Percentiles rank a stretch among this genome's conserved stretches.
Evolutionary conservation across 805 yeast species (phyloP).

Genomic region (Novakomyces olei): DNA sequence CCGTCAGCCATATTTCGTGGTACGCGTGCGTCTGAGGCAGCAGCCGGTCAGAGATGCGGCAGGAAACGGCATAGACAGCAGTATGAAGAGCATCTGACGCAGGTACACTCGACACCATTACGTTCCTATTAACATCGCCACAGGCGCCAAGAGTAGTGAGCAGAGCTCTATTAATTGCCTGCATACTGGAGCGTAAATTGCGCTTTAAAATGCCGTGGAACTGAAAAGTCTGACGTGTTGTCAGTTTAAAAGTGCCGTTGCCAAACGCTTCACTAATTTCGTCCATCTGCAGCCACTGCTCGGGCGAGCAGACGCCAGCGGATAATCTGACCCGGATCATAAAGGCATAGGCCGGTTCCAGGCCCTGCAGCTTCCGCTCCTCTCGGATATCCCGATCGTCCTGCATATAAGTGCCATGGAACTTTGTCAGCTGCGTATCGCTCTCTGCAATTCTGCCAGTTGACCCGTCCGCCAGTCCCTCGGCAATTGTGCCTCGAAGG

Average conservation of each 20-base stretch:
- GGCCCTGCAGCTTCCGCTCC: slow-evolving; percentile 71
- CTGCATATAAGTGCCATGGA: slow-evolving; percentile 97
- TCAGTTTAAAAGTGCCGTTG: slow-evolving; percentile 79
- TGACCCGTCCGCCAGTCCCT: slow-evolving; percentile 54
- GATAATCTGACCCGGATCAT: slow-evolving; percentile 93
- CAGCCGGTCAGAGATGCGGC: slow-evolving; percentile 52
- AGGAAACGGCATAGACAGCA: slow-evolving; percentile 44
- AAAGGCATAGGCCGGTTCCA: slow-evolving; percentile 90
- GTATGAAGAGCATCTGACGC: slow-evolving; percentile 58
- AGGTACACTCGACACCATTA: slow-evolving; percentile 80
- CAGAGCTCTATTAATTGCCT: slow-evolving; percentile 75
- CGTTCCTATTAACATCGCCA: slow-evolving; percentile 94
- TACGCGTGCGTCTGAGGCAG: slow-evolving; percentile 86
- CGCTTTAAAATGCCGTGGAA: slow-evolving; percentile 85
- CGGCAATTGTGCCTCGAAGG: slow-evolving; percentile 81
- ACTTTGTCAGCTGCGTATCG: slow-evolving; percentile 86
- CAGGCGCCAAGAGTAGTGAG: slow-evolving; percentile 94
- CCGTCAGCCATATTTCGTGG: slow-evolving; percentile 85
- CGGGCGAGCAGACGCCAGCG: slow-evolving; percentile 73
- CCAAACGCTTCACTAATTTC: slow-evolving; percentile 60
- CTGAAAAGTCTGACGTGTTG: slow-evolving; percentile 94
- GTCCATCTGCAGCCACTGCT: slow-evolving; percentile 74
- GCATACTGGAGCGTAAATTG: slow-evolving; percentile 68
- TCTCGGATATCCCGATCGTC: slow-evolving; percentile 94
- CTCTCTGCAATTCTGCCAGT: slow-evolving; percentile 82